Base-by-base conservation (phyloP, 2,329 filamentous ascomycete species). In the Colletotrichum brevisporum region DNA sequence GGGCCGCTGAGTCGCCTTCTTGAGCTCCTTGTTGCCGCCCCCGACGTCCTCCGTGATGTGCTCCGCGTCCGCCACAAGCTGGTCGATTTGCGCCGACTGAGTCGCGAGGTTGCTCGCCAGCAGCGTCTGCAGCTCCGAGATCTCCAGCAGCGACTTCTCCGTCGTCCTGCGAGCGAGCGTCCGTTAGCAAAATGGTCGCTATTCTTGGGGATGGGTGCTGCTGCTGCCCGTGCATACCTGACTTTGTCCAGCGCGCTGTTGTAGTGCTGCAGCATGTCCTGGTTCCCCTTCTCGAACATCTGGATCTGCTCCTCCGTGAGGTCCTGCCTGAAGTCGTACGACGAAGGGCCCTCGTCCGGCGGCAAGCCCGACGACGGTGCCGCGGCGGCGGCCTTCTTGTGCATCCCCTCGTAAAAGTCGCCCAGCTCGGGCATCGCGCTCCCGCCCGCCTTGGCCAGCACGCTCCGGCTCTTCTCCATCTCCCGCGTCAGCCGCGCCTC, bases 211-310 rank as follows among this genome's bases (percentile, higher is more conserved):
- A 24, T 24, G 21, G 21, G 21, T 24, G 21, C 21, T 24, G 21
- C 21, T 24, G n/a, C 18, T 10, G 36, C 39, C 4, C 15, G 9
- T 21, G 87, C 92, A 63, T 88, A 97, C 93, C 92, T 93, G 73
- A 98, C 94, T 86, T 98, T 96, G 79, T 95, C 92, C 78, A 98
- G 84, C n/a, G 93, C 94, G 81, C 92, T 94, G 80, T 98, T 94
- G 80, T 97, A 97, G 80, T 97, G 93, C 79, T 92, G 93, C 74
- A 98, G 86, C 91, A 99, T 94, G 72, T 94, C 91, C 79, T 94
- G 91, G 77, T 98, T 98, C 77, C 97, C 95, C 80, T 94, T 89
- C 74, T 95, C 95, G 82, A 99, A 98, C 77, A 97, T 88, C 79
- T 98, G 95, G 60, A 96, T 84, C 80, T 98, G 95, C 77, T 98